Base-by-base conservation (phyloP, 345 rosid species). In the Anastatica hierochuntica region DNA sequence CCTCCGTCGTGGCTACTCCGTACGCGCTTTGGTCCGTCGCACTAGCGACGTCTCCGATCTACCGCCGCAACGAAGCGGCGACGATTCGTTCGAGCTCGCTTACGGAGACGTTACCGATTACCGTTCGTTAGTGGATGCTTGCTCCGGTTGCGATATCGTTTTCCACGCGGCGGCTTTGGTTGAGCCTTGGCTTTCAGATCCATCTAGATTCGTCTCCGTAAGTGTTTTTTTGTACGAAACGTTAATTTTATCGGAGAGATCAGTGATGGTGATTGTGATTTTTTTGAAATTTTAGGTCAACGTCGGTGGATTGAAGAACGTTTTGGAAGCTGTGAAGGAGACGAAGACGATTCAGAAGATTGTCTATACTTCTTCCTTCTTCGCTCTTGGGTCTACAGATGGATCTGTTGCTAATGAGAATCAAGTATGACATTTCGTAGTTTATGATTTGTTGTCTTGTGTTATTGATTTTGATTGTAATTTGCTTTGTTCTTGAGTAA, bases 121-220 rank as follows among this genome's bases (percentile, higher is more conserved):
- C 68, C 59, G 43, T 10, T 79, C 90, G 4, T 63, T 90, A 42
- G 70, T 60, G 1, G 78, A 76, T 33, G 83, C 87, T 72, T 80
- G 76, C 75, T 75, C 76, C 63, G 84, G 74, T 53, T 86, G 92
- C 71, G 68, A 77, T 35, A 62, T 77, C 73, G 55, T 90, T 72
- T 80, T 86, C 83, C 97, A 90, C 72, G 68, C 80, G 0, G 96
- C 96, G 10, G 96, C 95, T 49, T 4, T 80, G 12, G 97, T 86
- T 59, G 94, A 90, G 77, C 89, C 97, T 37, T 90, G 96, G 95
- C 83, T 86, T 6, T 86, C 94, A 3, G 89, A 84, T 65, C 82
- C 88, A 34, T 86, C 89, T 11, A 69, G 54, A 67, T 90, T 90
- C 82, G 38, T 78, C 68, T 50, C 81, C 0, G 96, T 86, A 74